phyloP scores from a whole-genome alignment of 2,329 filamentous ascomycete genomes.

The Cytospora mali region DNA sequence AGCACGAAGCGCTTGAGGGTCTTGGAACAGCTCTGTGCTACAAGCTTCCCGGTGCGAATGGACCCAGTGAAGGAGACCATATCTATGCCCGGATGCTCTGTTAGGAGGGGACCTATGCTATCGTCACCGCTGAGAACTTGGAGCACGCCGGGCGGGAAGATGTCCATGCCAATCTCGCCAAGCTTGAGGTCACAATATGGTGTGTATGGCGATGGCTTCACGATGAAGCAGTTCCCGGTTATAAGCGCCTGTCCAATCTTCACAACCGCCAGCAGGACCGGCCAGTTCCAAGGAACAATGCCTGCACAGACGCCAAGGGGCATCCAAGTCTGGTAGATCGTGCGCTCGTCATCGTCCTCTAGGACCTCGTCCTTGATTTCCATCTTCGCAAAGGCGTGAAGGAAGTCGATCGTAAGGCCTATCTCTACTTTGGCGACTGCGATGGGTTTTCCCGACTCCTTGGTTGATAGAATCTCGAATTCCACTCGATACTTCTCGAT shows the following conservation, averaged over 20 bases:
- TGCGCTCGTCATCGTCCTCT: slow-evolving; percentile 6
- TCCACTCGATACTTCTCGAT: not conserved
- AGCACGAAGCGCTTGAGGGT: slow-evolving; percentile 50
- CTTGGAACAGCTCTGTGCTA: slow-evolving; percentile 46
- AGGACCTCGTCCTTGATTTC: slow-evolving; percentile 5
- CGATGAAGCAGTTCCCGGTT: slow-evolving; percentile 57
- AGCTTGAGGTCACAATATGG: slow-evolving; percentile 62
- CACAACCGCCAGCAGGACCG: slow-evolving; percentile 4
- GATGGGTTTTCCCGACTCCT: not conserved
- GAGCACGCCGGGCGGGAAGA: slow-evolving; percentile 64
- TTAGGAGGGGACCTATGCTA: slow-evolving; percentile 60
- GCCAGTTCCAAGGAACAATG: slow-evolving; percentile 20
- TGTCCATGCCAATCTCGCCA: slow-evolving; percentile 56
- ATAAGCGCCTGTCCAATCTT: slow-evolving; percentile 61
- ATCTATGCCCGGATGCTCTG: slow-evolving; percentile 58
- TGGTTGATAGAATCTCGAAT: not conserved
- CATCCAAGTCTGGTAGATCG: not conserved
- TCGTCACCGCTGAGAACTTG: slow-evolving; percentile 64
- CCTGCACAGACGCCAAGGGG: slow-evolving; percentile 15
- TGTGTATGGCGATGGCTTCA: slow-evolving; percentile 61
- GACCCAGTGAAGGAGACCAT: slow-evolving; percentile 68
- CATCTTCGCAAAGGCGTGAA: not conserved
- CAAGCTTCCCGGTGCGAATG: slow-evolving; percentile 38
- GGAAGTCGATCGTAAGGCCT: not conserved
- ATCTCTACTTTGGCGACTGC: no score